Percentiles rank a stretch among this genome's conserved stretches.
Evolutionary conservation across 345 rosid species (phyloP).

Genomic region (Salix brachista): DNA sequence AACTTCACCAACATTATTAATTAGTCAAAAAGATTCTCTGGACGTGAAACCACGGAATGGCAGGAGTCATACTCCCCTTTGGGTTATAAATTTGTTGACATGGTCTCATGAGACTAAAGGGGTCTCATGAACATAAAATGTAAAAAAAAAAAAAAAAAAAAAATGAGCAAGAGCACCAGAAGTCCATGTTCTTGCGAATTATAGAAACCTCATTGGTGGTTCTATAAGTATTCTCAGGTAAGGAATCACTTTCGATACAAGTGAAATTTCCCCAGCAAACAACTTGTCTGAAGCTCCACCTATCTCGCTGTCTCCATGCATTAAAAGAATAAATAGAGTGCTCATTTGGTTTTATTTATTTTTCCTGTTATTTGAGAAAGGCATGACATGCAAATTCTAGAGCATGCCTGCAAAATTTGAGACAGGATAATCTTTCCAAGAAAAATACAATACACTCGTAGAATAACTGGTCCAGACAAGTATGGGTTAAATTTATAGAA

Average conservation of each 20-base stretch:
- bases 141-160: too few relatives aligned
- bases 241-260: neutral
- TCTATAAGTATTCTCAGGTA: neutral
- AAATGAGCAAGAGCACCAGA: too few relatives aligned
- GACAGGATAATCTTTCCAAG: neutral
- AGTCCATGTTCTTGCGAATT: too few relatives aligned
- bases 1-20: too few relatives aligned
- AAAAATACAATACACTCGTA: neutral
- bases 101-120: too few relatives aligned
- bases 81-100: too few relatives aligned
- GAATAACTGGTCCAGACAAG: neutral
- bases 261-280: neutral
- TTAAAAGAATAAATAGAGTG: neutral
- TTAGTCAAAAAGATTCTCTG: too few relatives aligned
- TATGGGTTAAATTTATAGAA: conserved; percentile 1
- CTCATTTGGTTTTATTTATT: neutral
- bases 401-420: conserved; percentile 13
- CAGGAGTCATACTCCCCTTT: too few relatives aligned
- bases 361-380: neutral
- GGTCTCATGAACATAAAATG: too few relatives aligned
- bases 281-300: neutral
- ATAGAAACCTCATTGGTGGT: too few relatives aligned
- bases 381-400: neutral
- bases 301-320: neutral
- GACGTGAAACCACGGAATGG: too few relatives aligned